Evolutionary conservation across 2,329 filamentous ascomycete species (phyloP).

Genomic region (Dryadomyces quercus-mongolicae): DNA sequence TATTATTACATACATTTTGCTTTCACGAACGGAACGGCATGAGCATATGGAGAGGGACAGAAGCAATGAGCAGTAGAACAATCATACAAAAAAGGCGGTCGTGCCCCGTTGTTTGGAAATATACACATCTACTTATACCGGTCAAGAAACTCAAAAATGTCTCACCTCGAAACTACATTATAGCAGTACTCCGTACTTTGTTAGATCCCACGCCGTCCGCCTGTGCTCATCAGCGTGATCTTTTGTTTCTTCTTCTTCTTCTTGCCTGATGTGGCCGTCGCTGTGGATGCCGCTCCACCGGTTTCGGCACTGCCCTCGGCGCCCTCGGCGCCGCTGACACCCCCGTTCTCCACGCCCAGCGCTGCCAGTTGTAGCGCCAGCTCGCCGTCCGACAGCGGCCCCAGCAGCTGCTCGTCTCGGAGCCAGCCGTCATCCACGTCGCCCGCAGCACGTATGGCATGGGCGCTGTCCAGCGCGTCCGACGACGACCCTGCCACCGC

Average conservation of each 20-base stretch:
- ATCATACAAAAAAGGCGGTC: too few relatives aligned
- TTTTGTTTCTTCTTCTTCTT: constrained; percentile 64
- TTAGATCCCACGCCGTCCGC: constrained; percentile 32
- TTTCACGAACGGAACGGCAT: too few relatives aligned
- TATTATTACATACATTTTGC: neutral
- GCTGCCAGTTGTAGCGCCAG: constrained; percentile 47
- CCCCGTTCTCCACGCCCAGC: constrained; percentile 25
- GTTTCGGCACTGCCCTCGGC: constrained; percentile 11
- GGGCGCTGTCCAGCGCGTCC: constrained; percentile 36
- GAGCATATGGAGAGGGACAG: too few relatives aligned
- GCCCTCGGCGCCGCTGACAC: too few relatives aligned
- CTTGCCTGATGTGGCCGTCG: constrained; percentile 7
- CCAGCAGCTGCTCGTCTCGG: constrained; percentile 66
- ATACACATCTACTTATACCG: too few relatives aligned
- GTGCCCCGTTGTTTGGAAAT: too few relatives aligned
- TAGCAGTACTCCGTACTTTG: neutral
- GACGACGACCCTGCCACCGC: constrained; percentile 38
- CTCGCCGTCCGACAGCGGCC: constrained; percentile 30
- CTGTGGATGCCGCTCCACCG: constrained; percentile 9
- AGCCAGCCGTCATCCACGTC: constrained; percentile 63
- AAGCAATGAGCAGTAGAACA: too few relatives aligned
- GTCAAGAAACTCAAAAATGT: neutral
- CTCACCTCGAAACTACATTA: neutral
- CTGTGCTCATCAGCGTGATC: constrained; percentile 60
- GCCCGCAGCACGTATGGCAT: constrained; percentile 20